These are phyloP conservation scores for Colletotrichum incanum DNA, from an alignment of 2,329 filamentous ascomycete species.

Conservation along the genomic window DNA sequence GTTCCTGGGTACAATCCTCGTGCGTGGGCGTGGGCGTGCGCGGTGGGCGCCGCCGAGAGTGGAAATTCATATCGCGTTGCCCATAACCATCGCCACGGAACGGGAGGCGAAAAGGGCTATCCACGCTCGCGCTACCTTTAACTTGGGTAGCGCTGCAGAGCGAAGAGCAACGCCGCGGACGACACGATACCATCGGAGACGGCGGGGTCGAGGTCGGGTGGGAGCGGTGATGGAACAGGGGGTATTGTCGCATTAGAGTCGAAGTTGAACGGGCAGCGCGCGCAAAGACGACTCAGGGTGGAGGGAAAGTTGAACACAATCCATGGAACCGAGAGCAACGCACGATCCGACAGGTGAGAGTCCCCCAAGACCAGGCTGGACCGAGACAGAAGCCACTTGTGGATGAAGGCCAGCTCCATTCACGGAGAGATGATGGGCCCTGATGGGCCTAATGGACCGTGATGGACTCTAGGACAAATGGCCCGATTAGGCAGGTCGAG, in stretches of 20 bases:
- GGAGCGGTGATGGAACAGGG: slow-evolving; percentile 3
- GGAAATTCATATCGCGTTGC: slow-evolving; percentile 9
- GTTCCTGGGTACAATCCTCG: slow-evolving; percentile 15
- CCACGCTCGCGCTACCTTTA: slow-evolving; percentile 1
- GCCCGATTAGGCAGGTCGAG: slow-evolving; percentile 43
- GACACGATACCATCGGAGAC: background rate
- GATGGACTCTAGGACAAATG: slow-evolving; percentile 39
- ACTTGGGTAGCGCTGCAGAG: background rate
- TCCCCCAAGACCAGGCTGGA: slow-evolving; percentile 29
- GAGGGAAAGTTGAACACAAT: background rate
- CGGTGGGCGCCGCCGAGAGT: slow-evolving; percentile 2
- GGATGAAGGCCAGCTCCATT: slow-evolving; percentile 16
- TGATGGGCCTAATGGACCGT: slow-evolving; percentile 21
- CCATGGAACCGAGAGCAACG: background rate
- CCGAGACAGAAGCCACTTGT: slow-evolving; percentile 25
- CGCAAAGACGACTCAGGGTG: background rate
- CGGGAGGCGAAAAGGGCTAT: slow-evolving; percentile 18
- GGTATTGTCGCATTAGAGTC: background rate
- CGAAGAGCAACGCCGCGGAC: background rate
- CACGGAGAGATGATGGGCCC: slow-evolving; percentile 34
- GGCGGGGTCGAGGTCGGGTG: background rate
- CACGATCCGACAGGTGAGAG: slow-evolving; percentile 18
- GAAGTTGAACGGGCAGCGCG: slow-evolving; percentile 5
- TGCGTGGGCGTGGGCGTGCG: slow-evolving; percentile 5
- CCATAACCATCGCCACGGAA: slow-evolving; percentile 37